Percentiles rank a stretch among this genome's conserved stretches.
These are phyloP conservation scores for Plasmopara halstedii DNA, from an alignment of 352 stramenopile species.

Conservation along the genomic window DNA sequence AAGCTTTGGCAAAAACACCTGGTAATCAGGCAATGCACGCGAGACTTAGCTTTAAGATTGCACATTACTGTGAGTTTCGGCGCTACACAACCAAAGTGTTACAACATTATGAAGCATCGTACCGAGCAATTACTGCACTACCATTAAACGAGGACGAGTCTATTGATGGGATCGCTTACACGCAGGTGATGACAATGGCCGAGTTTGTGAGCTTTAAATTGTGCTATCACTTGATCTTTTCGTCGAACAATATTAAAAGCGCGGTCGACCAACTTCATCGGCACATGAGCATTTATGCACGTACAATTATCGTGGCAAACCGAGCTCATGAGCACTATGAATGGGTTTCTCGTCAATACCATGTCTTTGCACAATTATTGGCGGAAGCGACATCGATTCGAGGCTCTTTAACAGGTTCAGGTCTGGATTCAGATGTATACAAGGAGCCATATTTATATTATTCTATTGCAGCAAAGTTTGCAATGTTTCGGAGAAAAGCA, in stretches of 20 bases:
- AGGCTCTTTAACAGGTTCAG: conserved; percentile 38
- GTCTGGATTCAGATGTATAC: conserved; percentile 73
- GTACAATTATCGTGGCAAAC: conserved; percentile 42
- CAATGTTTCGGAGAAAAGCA: conserved; percentile 62
- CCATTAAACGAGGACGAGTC: conserved; percentile 42
- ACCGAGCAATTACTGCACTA: conserved; percentile 51
- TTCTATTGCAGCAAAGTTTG: conserved; percentile 78
- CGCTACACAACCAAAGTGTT: conserved; percentile 81
- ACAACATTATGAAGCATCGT: conserved; percentile 79
- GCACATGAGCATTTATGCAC: conserved; percentile 63
- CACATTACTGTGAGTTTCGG: conserved; percentile 85
- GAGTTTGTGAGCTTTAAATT: conserved; percentile 87
- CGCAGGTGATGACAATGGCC: conserved; percentile 74
- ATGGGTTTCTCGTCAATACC: conserved; percentile 80
- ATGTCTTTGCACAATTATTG: conserved; percentile 82
- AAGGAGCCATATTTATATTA: conserved; percentile 87
- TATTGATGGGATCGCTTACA: conserved; percentile 32
- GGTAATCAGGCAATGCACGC: conserved; percentile 47
- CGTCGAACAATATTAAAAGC: conserved; percentile 74
- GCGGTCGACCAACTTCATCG: conserved; percentile 79
- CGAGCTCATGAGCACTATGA: conserved; percentile 78
- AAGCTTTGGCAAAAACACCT: conserved; percentile 55
- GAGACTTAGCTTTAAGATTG: conserved; percentile 84
- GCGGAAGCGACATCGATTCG: conserved; percentile 64
- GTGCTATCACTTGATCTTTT: conserved; percentile 85